A percentile compares a stretch with the other conserved stretches of the same genome.
phyloP scores from a whole-genome alignment of 495 filamentous ascomycete genomes.

The Aspergillus cristatus region DNA sequence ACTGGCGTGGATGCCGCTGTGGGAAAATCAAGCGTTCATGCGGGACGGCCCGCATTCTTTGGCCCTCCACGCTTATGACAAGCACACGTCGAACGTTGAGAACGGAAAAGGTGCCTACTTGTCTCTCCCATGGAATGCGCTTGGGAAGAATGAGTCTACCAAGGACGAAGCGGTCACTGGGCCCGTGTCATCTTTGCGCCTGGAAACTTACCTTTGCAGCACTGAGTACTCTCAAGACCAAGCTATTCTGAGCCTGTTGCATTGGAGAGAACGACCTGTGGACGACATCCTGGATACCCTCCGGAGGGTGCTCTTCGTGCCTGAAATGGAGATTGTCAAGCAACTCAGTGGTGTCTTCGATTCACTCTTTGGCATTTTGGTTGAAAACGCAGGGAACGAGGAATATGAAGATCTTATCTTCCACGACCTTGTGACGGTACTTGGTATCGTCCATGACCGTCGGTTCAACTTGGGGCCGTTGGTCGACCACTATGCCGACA shows the following conservation, averaged over 20 bases:
- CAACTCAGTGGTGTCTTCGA: slow-evolving; percentile 84
- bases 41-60: slow-evolving; percentile 76
- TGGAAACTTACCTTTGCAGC: slow-evolving; percentile 89
- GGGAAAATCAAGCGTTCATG: slow-evolving; percentile 87
- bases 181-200: slow-evolving; percentile 61
- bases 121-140: slow-evolving; percentile 65
- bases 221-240: slow-evolving; percentile 94
- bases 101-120: slow-evolving; percentile 74
- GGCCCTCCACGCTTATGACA: slow-evolving; percentile 82
- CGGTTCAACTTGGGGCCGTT: slow-evolving; percentile 84
- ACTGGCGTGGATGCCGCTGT: slow-evolving; percentile 84
- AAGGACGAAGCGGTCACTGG: slow-evolving; percentile 69
- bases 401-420: slow-evolving; percentile 92
- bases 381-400: slow-evolving; percentile 79
- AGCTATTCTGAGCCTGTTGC: slow-evolving; percentile 70
- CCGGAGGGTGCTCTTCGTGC: slow-evolving; percentile 80
- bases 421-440: slow-evolving; percentile 74
- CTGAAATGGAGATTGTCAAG: slow-evolving; percentile 97
- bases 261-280: slow-evolving; percentile 69
- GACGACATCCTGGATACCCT: slow-evolving; percentile 64
- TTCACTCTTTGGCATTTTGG: slow-evolving; percentile 80
- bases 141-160: slow-evolving; percentile 51
- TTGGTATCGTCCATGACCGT: slow-evolving; percentile 91
- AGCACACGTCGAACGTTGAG: slow-evolving; percentile 57
- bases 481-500: slow-evolving; percentile 86